Percentiles rank a stretch among this genome's conserved stretches.
These are phyloP conservation scores for Exsudoporus frostii DNA, from an alignment of 768 basidiomycete species.

Conservation along the genomic window DNA sequence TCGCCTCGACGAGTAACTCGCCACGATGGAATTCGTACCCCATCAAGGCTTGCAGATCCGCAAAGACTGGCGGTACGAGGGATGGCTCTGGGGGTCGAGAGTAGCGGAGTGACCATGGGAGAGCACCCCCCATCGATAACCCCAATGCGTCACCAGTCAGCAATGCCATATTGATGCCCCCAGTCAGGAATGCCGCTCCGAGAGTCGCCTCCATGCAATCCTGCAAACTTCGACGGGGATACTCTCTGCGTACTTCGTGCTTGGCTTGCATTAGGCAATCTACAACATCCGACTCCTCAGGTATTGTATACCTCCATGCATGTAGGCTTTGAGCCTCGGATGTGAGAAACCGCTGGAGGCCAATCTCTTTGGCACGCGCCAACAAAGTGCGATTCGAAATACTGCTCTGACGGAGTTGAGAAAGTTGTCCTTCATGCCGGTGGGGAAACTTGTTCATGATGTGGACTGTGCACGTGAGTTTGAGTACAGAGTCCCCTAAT, in stretches of 20 bases:
- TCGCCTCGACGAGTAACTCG: conserved; percentile 67
- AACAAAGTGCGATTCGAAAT: conserved; percentile 74
- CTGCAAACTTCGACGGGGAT: conserved; percentile 70
- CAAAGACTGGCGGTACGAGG: conserved; percentile 46
- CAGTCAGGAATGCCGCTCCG: conserved; percentile 71
- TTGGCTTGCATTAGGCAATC: conserved; percentile 26
- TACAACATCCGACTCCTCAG: conserved; percentile 37
- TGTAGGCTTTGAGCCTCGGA: conserved; percentile 52
- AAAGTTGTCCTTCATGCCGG: conserved; percentile 82
- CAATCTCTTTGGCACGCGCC: conserved; percentile 58
- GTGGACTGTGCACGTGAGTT: conserved; percentile 72
- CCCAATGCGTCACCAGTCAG: conserved; percentile 61
- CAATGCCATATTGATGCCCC: conserved; percentile 69
- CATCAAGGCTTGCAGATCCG: conserved; percentile 54
- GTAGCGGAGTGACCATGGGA: conserved; percentile 68
- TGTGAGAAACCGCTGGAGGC: conserved; percentile 61
- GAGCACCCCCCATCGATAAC: conserved; percentile 67
- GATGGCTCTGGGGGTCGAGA: conserved; percentile 29
- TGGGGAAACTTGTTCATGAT: conserved; percentile 73
- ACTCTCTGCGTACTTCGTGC: conserved; percentile 40
- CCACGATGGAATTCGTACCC: conserved; percentile 68
- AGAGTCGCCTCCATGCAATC: conserved; percentile 88
- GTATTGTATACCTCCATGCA: conserved; percentile 56
- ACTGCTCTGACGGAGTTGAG: conserved; percentile 55
- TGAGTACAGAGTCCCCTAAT: conserved; percentile 79